Percentiles rank a stretch among this genome's conserved stretches.
Conservation (phyloP, 1,284 basidiomycete species). For the Boletellus deceptivus region DNA sequence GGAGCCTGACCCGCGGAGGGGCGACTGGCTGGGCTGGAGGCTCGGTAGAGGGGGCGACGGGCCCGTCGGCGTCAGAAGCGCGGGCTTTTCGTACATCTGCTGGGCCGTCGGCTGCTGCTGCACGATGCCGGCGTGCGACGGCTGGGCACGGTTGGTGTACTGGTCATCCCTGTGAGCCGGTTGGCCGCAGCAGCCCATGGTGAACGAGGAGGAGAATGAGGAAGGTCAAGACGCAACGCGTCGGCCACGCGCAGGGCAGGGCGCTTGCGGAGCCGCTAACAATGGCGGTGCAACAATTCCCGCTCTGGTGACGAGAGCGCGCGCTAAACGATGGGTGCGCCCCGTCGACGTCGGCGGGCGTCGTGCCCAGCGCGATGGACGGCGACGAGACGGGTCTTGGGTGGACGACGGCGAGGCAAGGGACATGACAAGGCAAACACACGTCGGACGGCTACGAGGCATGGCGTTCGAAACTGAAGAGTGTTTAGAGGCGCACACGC, state of each 20-base stretch:
- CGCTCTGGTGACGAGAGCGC: conserved; percentile 1
- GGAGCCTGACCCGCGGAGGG: conserved; percentile 12
- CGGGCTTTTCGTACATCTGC: conserved; percentile 25
- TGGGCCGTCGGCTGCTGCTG: conserved; percentile 52
- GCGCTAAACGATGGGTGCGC: conserved; percentile 4
- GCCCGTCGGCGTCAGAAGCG: conserved; percentile 16
- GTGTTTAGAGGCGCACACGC: too few species aligned
- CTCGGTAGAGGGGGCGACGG: conserved; percentile 30
- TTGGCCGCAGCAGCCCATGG: conserved; percentile 62
- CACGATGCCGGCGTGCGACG: conserved; percentile 30
- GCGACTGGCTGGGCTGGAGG: conserved; percentile 26
- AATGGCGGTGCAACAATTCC: conserved; percentile 11
- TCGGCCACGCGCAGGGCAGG: background rate
- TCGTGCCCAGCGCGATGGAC: too few species aligned
- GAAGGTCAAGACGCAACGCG: background rate
- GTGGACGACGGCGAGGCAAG: too few species aligned
- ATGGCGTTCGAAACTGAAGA: too few species aligned
- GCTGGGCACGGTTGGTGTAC: conserved; percentile 32
- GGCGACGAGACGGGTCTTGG: too few species aligned
- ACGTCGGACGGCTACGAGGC: too few species aligned
- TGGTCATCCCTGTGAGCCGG: conserved; percentile 34
- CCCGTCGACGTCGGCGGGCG: too few species aligned
- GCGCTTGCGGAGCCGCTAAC: conserved; percentile 12
- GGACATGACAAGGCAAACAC: too few species aligned
- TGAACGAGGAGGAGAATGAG: conserved; percentile 6